Evolutionary conservation across 2,329 filamentous ascomycete species (phyloP).

Genomic region (Chaetothyriales sp.): DNA sequence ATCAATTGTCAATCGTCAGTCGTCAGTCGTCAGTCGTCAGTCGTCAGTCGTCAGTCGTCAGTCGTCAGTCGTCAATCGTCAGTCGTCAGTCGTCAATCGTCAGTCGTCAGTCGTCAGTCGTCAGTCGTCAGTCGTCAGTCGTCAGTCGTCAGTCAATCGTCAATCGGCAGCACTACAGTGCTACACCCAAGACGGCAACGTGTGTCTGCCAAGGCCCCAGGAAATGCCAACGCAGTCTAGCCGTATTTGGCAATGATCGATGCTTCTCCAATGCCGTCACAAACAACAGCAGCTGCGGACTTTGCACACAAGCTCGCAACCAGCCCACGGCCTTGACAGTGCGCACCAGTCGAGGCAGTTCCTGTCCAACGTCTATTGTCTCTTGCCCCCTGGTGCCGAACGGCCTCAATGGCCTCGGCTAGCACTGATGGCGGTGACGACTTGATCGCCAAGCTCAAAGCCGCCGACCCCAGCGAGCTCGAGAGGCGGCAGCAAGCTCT

Average conservation of each 20-base stretch:
- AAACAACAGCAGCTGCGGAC: neutral
- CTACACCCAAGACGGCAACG: too few species aligned
- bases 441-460: slow-evolving; percentile 14
- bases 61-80: too few species aligned
- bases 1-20: too few species aligned
- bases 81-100: too few species aligned
- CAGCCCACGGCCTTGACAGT: neutral
- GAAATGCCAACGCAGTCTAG: neutral
- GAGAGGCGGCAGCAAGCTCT: slow-evolving; percentile 48
- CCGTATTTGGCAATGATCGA: neutral
- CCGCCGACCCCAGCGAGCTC: slow-evolving; percentile 41
- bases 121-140: too few species aligned
- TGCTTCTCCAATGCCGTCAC: neutral
- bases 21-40: too few species aligned
- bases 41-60: too few species aligned
- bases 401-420: slow-evolving; percentile 3
- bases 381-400: neutral
- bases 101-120: too few species aligned
- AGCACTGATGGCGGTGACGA: slow-evolving; percentile 5
- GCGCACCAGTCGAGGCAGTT: neutral
- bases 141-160: too few species aligned
- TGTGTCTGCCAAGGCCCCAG: neutral
- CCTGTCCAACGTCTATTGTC: neutral
- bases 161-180: too few species aligned
- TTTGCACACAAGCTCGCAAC: neutral